Conservation (phyloP, 2,329 filamentous ascomycete species). For the Phialophora verrucosa region DNA sequence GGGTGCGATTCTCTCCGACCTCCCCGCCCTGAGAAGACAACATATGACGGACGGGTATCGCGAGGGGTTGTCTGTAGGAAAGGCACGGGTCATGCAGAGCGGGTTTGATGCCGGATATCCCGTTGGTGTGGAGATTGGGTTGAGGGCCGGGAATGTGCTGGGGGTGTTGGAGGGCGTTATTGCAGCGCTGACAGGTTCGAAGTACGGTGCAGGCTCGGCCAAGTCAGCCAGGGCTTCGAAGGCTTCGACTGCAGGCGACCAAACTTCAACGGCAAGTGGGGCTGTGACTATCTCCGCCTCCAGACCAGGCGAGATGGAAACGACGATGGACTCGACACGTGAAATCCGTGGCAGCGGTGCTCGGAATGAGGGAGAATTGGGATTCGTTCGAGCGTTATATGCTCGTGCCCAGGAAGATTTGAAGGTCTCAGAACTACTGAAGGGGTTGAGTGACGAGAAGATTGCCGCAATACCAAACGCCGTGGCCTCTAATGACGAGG, state of each 20-base stretch:
- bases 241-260: not conserved
- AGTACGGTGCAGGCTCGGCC: not conserved
- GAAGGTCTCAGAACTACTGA: slow-evolving; percentile 33
- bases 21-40: slow-evolving; percentile 73
- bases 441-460: slow-evolving; percentile 33
- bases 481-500: not conserved
- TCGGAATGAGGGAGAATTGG: slow-evolving; percentile 2
- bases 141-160: slow-evolving; percentile 73
- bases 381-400: slow-evolving; percentile 22
- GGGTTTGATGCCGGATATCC: slow-evolving; percentile 93
- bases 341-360: not conserved
- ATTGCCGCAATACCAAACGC: slow-evolving; percentile 21
- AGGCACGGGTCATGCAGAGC: slow-evolving; percentile 75
- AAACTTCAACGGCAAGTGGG: not conserved
- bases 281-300: not conserved
- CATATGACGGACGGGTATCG: slow-evolving; percentile 89
- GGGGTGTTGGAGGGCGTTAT: slow-evolving; percentile 77
- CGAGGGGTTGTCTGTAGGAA: slow-evolving; percentile 79
- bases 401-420: slow-evolving; percentile 32
- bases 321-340: not conserved
- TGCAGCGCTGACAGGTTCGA: slow-evolving; percentile 47
- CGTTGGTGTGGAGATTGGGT: slow-evolving; percentile 79
- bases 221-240: not conserved
- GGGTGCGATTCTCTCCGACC: slow-evolving; percentile 63
- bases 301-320: not conserved